phyloP scores from a whole-genome alignment of 2,329 filamentous ascomycete species.

The Huntiella decipiens region DNA sequence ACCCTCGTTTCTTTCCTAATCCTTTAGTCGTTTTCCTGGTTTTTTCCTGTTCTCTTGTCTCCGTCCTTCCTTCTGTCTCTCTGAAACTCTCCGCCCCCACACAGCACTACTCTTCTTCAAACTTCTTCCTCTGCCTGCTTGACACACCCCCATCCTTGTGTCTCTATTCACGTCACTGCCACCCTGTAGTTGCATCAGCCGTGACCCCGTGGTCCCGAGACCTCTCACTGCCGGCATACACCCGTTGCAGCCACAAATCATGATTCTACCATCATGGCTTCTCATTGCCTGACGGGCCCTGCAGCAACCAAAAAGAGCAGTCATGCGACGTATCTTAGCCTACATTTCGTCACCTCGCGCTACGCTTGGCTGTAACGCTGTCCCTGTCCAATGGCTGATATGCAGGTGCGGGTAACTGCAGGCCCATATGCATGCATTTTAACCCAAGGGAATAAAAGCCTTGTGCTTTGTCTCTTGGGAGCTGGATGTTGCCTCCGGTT shows the following conservation, averaged over 20 bases:
- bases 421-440: too few relatives aligned
- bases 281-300: too few relatives aligned
- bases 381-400: background rate
- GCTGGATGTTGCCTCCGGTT: too few relatives aligned
- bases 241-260: too few relatives aligned
- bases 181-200: background rate
- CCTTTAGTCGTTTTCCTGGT: background rate
- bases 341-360: too few relatives aligned
- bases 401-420: constrained; percentile 4
- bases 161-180: background rate
- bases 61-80: background rate
- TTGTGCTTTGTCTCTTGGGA: too few relatives aligned
- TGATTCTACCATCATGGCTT: too few relatives aligned
- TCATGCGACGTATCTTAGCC: too few relatives aligned
- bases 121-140: background rate
- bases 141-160: background rate
- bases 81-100: background rate
- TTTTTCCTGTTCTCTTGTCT: background rate
- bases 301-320: too few relatives aligned
- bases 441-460: too few relatives aligned
- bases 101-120: background rate
- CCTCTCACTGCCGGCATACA: too few relatives aligned
- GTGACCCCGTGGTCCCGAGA: background rate
- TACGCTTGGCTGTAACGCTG: too few relatives aligned
- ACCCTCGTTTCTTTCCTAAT: background rate